Percentiles rank a stretch among this genome's conserved stretches.
Conservation (phyloP, 768 basidiomycete species). For the Psilocybe cyanescens region DNA sequence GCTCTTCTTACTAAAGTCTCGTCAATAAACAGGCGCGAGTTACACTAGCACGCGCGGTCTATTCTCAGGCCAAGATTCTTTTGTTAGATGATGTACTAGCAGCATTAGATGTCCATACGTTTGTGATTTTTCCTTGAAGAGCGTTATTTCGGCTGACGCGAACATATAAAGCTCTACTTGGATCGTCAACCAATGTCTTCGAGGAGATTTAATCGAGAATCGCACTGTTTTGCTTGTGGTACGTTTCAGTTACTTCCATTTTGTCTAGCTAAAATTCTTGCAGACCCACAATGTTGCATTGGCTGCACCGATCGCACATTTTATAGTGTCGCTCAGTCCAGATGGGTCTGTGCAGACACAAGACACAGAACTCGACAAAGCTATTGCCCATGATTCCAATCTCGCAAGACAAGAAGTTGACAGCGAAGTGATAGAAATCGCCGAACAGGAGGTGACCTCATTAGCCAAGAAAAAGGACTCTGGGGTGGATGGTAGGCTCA, state of each 20-base stretch:
- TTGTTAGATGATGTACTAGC: slow-evolving; percentile 76
- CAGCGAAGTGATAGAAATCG: slow-evolving; percentile 29
- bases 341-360: slow-evolving; percentile 55
- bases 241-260: slow-evolving; percentile 18
- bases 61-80: slow-evolving; percentile 57
- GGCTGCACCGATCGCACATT: slow-evolving; percentile 51
- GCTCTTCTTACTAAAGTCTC: not conserved
- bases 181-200: slow-evolving; percentile 75
- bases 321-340: slow-evolving; percentile 53
- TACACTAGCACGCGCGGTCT: slow-evolving; percentile 47
- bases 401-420: slow-evolving; percentile 40
- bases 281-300: slow-evolving; percentile 54
- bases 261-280: not conserved
- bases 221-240: slow-evolving; percentile 84
- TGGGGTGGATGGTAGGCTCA: slow-evolving; percentile 53
- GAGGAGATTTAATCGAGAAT: slow-evolving; percentile 70
- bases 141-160: not conserved
- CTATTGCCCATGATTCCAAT: slow-evolving; percentile 25
- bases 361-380: slow-evolving; percentile 45
- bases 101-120: slow-evolving; percentile 51
- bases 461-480: slow-evolving; percentile 19
- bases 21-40: slow-evolving; percentile 40
- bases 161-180: slow-evolving; percentile 64
- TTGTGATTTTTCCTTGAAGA: slow-evolving; percentile 7
- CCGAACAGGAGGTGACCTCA: slow-evolving; percentile 19